phyloP scores from a whole-genome alignment of 2,329 filamentous ascomycete genomes.

The Aspergillus floridensis region DNA sequence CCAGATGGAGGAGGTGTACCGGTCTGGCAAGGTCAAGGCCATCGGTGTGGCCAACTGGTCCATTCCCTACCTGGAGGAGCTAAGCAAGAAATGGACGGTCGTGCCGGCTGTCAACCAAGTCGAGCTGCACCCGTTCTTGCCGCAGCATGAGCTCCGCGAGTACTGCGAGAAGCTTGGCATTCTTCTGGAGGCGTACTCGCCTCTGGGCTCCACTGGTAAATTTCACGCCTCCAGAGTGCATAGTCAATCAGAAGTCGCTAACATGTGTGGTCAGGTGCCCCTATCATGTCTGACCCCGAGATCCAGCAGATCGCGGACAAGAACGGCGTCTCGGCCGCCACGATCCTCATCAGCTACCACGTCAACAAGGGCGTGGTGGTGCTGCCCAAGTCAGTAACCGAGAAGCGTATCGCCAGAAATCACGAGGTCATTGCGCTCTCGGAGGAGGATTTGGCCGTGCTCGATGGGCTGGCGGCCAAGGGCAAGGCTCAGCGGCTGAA shows the following conservation, averaged over 20 bases:
- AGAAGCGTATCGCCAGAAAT: slow-evolving; percentile 3
- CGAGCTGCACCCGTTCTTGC: slow-evolving; percentile 41
- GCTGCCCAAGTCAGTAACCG: slow-evolving; percentile 2
- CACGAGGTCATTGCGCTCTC: background rate
- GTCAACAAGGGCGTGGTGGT: slow-evolving; percentile 5
- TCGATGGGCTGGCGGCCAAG: slow-evolving; percentile 28
- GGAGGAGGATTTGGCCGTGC: slow-evolving; percentile 20
- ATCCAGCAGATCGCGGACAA: slow-evolving; percentile 2
- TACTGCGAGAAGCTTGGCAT: slow-evolving; percentile 36
- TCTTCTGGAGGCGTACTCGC: slow-evolving; percentile 38
- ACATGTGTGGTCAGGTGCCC: background rate
- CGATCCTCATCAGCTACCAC: slow-evolving; percentile 8
- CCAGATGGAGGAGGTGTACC: slow-evolving; percentile 23
- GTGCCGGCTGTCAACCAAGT: slow-evolving; percentile 36
- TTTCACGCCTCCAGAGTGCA: background rate
- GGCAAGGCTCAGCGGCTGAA: slow-evolving; percentile 36
- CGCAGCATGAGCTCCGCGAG: slow-evolving; percentile 35
- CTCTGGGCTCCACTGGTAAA: slow-evolving; percentile 19
- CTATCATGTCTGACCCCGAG: slow-evolving; percentile 1
- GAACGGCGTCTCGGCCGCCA: slow-evolving; percentile 2
- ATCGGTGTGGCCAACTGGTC: slow-evolving; percentile 27
- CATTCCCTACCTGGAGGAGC: slow-evolving; percentile 20
- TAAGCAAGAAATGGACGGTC: slow-evolving; percentile 17
- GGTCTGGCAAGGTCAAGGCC: slow-evolving; percentile 18
- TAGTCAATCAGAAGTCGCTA: background rate